phyloP scores from a whole-genome alignment of 305 asterid genomes.

The Fraxinus latifolia region DNA sequence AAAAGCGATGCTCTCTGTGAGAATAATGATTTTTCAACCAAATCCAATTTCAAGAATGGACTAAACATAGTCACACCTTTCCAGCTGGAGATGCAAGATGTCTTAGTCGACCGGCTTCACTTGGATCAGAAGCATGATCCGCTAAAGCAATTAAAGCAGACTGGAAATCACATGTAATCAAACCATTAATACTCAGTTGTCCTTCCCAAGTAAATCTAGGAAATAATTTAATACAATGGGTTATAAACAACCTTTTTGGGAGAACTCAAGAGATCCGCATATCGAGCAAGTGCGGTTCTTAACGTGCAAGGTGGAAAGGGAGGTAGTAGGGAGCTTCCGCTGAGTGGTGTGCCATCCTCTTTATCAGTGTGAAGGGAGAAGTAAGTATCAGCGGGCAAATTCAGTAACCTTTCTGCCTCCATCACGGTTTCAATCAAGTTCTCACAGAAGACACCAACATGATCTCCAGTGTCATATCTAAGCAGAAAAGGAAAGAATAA shows the following conservation, averaged over 20 bases:
- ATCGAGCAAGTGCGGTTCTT: constrained; percentile 74
- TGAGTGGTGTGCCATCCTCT: constrained; percentile 69
- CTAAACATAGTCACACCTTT: constrained; percentile 55
- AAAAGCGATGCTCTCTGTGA: not conserved
- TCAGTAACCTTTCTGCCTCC: constrained; percentile 81
- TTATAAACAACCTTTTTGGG: constrained; percentile 67
- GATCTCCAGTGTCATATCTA: constrained; percentile 98
- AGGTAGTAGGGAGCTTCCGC: constrained; percentile 66
- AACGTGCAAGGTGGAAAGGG: constrained; percentile 92
- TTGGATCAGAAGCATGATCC: constrained; percentile 71
- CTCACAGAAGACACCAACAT: constrained; percentile 90
- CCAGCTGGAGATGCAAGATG: constrained; percentile 92
- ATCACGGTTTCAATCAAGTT: constrained; percentile 72
- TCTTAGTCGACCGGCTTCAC: constrained; percentile 79
- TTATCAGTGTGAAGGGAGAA: constrained; percentile 76
- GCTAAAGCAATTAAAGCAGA: constrained; percentile 78
- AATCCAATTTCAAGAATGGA: not conserved
- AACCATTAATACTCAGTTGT: constrained; percentile 12
- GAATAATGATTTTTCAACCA: not conserved
- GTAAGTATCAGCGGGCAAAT: constrained; percentile 63
- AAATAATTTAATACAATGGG: not conserved
- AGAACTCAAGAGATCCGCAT: constrained; percentile 83
- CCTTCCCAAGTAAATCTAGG: not conserved
- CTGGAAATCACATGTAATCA: constrained; percentile 39
- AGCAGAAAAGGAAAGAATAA: constrained; percentile 19